phyloP scores from a whole-genome alignment of 2,329 filamentous ascomycete species.

The Daldinia sp. region DNA sequence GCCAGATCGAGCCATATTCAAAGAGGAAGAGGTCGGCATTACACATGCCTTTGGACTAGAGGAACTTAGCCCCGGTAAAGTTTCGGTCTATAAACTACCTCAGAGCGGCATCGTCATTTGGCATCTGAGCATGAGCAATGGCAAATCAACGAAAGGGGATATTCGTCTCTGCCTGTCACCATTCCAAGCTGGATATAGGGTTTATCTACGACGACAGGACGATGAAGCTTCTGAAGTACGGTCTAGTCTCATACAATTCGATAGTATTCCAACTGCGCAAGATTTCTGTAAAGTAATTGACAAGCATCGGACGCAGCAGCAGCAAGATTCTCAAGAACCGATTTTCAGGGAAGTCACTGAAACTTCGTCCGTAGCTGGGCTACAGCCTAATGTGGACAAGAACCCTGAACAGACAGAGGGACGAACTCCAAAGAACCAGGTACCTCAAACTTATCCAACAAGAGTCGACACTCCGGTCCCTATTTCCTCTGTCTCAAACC shows the following conservation, averaged over 20 bases:
- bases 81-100: constrained; percentile 36
- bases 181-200: background rate
- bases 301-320: background rate
- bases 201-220: background rate
- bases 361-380: background rate
- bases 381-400: background rate
- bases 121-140: background rate
- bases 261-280: background rate
- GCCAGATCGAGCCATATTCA: constrained; percentile 19
- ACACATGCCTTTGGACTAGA: constrained; percentile 2
- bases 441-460: background rate
- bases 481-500: background rate
- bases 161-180: constrained; percentile 34
- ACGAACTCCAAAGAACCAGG: background rate
- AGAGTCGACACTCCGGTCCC: background rate
- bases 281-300: background rate
- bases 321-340: background rate
- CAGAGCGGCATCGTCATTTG: constrained; percentile 30
- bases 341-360: background rate
- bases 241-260: background rate
- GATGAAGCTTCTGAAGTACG: background rate
- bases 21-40: constrained; percentile 10
- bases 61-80: background rate
- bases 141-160: constrained; percentile 35
- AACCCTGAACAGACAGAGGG: background rate